Evolutionary conservation across 345 rosid species (phyloP).

Genomic region (Reutealis trisperma): DNA sequence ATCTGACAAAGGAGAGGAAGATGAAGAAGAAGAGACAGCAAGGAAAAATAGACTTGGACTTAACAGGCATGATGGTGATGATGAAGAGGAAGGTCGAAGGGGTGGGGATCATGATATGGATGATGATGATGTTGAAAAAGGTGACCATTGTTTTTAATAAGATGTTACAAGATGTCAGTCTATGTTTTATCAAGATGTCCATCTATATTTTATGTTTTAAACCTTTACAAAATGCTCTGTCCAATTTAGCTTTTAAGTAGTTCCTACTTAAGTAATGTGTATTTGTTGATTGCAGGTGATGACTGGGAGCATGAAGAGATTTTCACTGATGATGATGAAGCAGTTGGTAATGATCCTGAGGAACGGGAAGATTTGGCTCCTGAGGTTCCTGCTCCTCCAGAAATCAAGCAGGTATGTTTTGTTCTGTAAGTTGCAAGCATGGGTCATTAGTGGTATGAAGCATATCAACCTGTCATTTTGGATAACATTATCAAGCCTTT

Average conservation of each 20-base stretch:
- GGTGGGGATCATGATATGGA: slow-evolving; percentile 94
- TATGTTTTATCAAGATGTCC: neutral
- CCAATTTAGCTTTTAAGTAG: neutral
- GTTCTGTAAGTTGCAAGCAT: slow-evolving; percentile 3
- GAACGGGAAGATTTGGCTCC: slow-evolving; percentile 93
- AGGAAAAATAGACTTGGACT: slow-evolving; percentile 88
- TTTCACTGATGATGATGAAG: slow-evolving; percentile 98
- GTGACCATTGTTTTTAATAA: slow-evolving; percentile 35
- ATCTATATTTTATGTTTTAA: neutral
- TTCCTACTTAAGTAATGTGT: neutral
- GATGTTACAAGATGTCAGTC: neutral
- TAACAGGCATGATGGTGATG: slow-evolving; percentile 62
- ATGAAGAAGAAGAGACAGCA: slow-evolving; percentile 83
- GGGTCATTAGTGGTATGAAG: neutral
- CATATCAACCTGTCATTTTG: neutral
- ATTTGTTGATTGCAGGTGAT: slow-evolving; percentile 59
- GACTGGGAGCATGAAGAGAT: slow-evolving; percentile 99
- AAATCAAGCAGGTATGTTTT: slow-evolving; percentile 74
- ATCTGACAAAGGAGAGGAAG: slow-evolving; percentile 91
- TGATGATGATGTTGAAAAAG: slow-evolving; percentile 94
- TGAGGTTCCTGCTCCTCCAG: slow-evolving; percentile 96
- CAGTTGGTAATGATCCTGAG: slow-evolving; percentile 87
- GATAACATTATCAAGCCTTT: neutral
- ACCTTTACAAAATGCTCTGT: neutral
- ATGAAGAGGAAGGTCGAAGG: slow-evolving; percentile 89